Percentiles rank a stretch among this genome's conserved stretches.
phyloP scores from a whole-genome alignment of 202 grass and related monocot genomes.

The Schoenoplectus triqueter region DNA sequence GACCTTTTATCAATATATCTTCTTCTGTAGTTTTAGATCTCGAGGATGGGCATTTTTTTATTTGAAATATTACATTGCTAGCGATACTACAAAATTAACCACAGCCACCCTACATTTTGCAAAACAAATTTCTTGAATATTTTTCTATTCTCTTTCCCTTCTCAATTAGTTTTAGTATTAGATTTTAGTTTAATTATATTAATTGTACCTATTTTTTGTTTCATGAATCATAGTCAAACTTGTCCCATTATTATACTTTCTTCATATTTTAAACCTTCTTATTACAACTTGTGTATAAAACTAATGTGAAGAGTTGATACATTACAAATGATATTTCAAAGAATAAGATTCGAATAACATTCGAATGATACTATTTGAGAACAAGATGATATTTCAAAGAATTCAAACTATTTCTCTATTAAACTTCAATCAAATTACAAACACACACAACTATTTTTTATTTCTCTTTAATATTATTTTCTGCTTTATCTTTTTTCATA shows the following conservation, averaged over 20 bases:
- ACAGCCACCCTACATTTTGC: neutral
- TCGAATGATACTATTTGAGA: no score
- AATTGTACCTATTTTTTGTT: neutral
- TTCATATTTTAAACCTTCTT: neutral
- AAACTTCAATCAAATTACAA: no score
- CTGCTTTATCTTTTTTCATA: no score
- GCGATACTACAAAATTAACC: neutral
- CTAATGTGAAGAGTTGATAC: neutral
- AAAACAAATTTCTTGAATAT: neutral
- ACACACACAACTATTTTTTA: no score
- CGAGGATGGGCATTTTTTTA: neutral
- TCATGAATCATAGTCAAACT: neutral
- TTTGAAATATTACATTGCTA: neutral
- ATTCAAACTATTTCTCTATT: no score
- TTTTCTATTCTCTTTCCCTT: neutral
- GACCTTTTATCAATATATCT: neutral
- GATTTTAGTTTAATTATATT: neutral
- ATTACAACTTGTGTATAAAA: neutral
- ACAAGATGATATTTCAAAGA: no score
- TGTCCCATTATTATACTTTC: neutral
- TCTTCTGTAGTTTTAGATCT: conserved; percentile 15
- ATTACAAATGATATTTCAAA: no score
- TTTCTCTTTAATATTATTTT: no score
- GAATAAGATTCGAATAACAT: no score
- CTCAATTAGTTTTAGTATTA: neutral